Percentiles rank a stretch among this genome's conserved stretches.
phyloP scores from a whole-genome alignment of 2,329 filamentous ascomycete species.

The Calonectria honghensis region DNA sequence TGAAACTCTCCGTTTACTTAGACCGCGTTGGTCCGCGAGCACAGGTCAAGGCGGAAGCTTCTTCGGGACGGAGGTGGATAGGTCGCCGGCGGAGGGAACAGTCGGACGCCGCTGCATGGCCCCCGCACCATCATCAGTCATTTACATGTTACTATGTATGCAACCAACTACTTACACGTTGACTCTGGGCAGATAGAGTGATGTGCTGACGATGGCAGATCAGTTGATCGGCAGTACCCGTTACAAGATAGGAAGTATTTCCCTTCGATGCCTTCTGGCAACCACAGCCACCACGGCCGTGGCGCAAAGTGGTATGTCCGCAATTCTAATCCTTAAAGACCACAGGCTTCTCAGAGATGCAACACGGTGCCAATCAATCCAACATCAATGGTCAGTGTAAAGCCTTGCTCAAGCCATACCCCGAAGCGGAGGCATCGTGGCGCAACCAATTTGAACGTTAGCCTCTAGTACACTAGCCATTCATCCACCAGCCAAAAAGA shows the following conservation, averaged over 20 bases:
- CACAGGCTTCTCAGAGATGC: background rate
- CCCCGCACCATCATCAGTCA: constrained; percentile 22
- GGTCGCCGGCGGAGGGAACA: background rate
- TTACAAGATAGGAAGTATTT: background rate
- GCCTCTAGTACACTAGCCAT: constrained; percentile 5
- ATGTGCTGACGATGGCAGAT: constrained; percentile 4
- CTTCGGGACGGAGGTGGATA: constrained; percentile 27
- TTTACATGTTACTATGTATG: constrained; percentile 15
- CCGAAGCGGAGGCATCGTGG: background rate
- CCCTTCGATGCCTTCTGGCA: background rate
- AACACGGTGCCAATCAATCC: constrained; percentile 3
- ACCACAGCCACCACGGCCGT: background rate
- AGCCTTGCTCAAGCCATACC: background rate
- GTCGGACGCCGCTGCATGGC: background rate
- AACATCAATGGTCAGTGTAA: background rate
- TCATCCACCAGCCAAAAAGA: constrained; percentile 23
- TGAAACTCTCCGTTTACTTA: constrained; percentile 11
- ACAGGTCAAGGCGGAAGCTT: constrained; percentile 18
- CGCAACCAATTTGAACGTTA: constrained; percentile 6
- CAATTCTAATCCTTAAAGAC: background rate
- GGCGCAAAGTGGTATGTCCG: background rate
- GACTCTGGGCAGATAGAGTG: background rate
- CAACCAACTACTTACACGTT: constrained; percentile 12
- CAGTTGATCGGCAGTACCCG: background rate
- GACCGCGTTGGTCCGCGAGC: constrained; percentile 25